Percentiles rank a stretch among this genome's conserved stretches.
Conservation (phyloP, 805 yeast genomes). For the Hanseniaspora opuntiae region DNA sequence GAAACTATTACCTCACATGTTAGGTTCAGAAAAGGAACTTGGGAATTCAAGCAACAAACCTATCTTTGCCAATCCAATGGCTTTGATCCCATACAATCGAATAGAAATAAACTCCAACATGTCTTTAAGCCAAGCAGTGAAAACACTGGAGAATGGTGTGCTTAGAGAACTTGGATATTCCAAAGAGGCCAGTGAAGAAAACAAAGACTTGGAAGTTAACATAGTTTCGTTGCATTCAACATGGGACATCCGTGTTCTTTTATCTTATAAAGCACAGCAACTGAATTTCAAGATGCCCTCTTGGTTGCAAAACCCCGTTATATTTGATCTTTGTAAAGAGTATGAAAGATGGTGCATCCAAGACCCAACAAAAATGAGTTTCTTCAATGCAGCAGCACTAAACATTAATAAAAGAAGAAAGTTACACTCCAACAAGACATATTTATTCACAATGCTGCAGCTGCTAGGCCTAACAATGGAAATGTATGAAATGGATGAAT, state of each 20-base stretch:
- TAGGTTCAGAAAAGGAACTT: background rate
- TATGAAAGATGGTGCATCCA: constrained; percentile 57
- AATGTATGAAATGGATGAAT: constrained; percentile 14
- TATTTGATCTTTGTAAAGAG: constrained; percentile 66
- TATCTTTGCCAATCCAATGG: constrained; percentile 8
- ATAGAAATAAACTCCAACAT: constrained; percentile 20
- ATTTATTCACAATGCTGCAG: constrained; percentile 11
- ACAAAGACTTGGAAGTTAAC: constrained; percentile 30
- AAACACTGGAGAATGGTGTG: constrained; percentile 37
- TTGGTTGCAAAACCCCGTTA: constrained; percentile 59
- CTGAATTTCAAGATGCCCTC: constrained; percentile 57
- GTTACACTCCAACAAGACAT: constrained; percentile 12
- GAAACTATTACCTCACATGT: background rate
- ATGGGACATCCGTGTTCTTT: constrained; percentile 61
- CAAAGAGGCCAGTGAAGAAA: constrained; percentile 21
- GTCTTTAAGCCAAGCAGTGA: constrained; percentile 50
- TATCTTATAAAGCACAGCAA: constrained; percentile 72
- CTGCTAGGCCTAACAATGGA: constrained; percentile 12
- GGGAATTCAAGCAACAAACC: background rate
- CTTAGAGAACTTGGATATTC: background rate
- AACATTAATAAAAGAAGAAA: constrained; percentile 22
- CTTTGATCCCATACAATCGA: constrained; percentile 12
- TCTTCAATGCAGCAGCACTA: constrained; percentile 15
- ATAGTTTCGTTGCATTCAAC: constrained; percentile 52
- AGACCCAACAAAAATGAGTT: constrained; percentile 29